Conservation (phyloP, 805 yeast genomes). For the Suhomyces prunicola region DNA sequence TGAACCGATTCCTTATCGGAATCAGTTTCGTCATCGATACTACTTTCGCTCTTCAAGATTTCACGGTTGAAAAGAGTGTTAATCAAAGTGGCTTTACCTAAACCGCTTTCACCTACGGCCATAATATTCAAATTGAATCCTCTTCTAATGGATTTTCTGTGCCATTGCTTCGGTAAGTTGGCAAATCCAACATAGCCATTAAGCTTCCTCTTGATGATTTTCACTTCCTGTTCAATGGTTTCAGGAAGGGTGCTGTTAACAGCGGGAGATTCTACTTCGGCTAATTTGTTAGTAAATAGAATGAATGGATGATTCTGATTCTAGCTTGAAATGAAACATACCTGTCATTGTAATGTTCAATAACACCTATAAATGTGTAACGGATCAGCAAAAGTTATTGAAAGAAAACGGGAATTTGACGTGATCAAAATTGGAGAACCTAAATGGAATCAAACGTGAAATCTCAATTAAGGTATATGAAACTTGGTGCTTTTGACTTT, state of each 20-base stretch:
- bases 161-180: conserved; percentile 98
- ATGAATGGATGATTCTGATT: neutral
- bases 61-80: conserved; percentile 73
- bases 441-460: neutral
- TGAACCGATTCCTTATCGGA: conserved; percentile 17
- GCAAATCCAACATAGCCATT: conserved; percentile 96
- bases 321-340: neutral
- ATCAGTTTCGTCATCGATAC: conserved; percentile 24
- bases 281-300: conserved; percentile 5
- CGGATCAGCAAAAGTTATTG: neutral
- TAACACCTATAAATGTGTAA: neutral
- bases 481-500: neutral
- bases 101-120: conserved; percentile 88
- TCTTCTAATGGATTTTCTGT: conserved; percentile 73
- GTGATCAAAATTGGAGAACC: neutral
- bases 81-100: conserved; percentile 89
- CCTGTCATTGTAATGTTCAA: conserved; percentile 1
- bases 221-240: conserved; percentile 38
- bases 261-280: conserved; percentile 13
- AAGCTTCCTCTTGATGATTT: conserved; percentile 76
- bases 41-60: conserved; percentile 28
- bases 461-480: neutral
- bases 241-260: conserved; percentile 8
- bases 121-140: conserved; percentile 88
- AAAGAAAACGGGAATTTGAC: neutral